A percentile compares a stretch with the other conserved stretches of the same genome.
These are phyloP conservation scores for Solanum chaucha DNA, from an alignment of 257 asterid genomes.

Conservation along the genomic window DNA sequence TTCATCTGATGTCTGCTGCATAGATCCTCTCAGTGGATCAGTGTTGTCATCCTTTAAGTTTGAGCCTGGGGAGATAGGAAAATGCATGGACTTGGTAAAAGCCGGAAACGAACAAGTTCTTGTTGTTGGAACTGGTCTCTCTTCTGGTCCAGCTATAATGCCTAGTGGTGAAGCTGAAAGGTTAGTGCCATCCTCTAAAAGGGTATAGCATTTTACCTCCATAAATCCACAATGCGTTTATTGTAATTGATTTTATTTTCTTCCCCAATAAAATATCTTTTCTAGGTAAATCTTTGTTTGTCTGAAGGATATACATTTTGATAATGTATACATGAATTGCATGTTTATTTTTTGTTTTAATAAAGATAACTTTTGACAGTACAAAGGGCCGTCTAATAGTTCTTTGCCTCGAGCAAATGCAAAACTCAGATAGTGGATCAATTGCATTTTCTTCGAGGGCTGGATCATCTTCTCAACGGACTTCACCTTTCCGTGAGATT, in stretches of 20 bases:
- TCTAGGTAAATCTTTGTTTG: background rate
- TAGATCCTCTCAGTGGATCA: slow-evolving; percentile 86
- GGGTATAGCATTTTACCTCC: background rate
- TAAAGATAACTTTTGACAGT: slow-evolving; percentile 28
- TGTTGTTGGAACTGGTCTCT: slow-evolving; percentile 88
- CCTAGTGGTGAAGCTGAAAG: slow-evolving; percentile 99
- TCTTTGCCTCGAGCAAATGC: slow-evolving; percentile 66
- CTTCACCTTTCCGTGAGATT: slow-evolving; percentile 41
- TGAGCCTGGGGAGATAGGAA: slow-evolving; percentile 88
- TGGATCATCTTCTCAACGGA: slow-evolving; percentile 47
- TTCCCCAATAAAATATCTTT: background rate
- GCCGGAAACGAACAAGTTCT: slow-evolving; percentile 66
- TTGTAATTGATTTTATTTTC: background rate
- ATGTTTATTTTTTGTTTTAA: slow-evolving; percentile 2
- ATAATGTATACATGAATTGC: background rate
- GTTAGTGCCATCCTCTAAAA: slow-evolving; percentile 16
- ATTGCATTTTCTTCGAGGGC: slow-evolving; percentile 33
- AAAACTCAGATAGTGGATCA: slow-evolving; percentile 61
- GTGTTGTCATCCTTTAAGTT: slow-evolving; percentile 69
- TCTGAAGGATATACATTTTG: background rate
- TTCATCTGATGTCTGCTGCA: slow-evolving; percentile 86
- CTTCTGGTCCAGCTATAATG: slow-evolving; percentile 91
- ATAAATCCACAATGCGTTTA: background rate
- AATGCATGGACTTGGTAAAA: slow-evolving; percentile 91
- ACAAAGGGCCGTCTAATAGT: slow-evolving; percentile 87